Evolutionary conservation across 2,329 filamentous ascomycete species (phyloP), one percentile per base, ranked within the genome.

Genomic region (Trichoderma sp.): DNA sequence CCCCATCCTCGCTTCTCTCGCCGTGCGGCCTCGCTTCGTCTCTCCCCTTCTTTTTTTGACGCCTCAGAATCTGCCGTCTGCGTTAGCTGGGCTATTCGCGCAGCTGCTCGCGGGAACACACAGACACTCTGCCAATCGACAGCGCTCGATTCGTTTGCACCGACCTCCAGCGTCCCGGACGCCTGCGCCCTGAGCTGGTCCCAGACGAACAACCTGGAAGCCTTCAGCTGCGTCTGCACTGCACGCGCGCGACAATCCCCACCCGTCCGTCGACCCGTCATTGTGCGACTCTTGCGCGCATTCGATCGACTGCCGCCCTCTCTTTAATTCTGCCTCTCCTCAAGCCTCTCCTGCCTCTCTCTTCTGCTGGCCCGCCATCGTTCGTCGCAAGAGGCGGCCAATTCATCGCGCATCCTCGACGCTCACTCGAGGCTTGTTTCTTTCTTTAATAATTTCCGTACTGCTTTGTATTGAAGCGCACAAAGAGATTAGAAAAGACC

Each of bases 241-340:
- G 58, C 61, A 48, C 61, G 61, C 52, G 48, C 48, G 52, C 39
- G 61, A 65, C 17, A 56, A 65, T 65, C 61, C 52, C 61, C 61
- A 65, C 61, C 61, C 25, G 29, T 61, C 58, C 32, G n/a, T 32
- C 42, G 59, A 29, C n/a, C 61, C 61, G 54, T 53, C 60, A 19
- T 54, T 45, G 50, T 45, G 61, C 61, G 52, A 48, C 39, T 65
- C 52, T 48, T 34, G 19, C 37, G 61, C 29, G 52, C 50, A 32
- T 29, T 35, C 15, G 22, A 57, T 65, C 37, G 61, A 57, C 52
- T 45, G 52, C 42, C 61, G 61, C 22, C 48, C 56, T 50, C 58
- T 67, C 53, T 32, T 37, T 53, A 42, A 17, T 17, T 68, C 69
- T 71, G 69, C 70, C 70, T 68, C 69, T 60, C 64, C 68, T 73